Evolutionary conservation across 2,329 filamentous ascomycete species (phyloP).

Genomic region (Alternaria sp.): DNA sequence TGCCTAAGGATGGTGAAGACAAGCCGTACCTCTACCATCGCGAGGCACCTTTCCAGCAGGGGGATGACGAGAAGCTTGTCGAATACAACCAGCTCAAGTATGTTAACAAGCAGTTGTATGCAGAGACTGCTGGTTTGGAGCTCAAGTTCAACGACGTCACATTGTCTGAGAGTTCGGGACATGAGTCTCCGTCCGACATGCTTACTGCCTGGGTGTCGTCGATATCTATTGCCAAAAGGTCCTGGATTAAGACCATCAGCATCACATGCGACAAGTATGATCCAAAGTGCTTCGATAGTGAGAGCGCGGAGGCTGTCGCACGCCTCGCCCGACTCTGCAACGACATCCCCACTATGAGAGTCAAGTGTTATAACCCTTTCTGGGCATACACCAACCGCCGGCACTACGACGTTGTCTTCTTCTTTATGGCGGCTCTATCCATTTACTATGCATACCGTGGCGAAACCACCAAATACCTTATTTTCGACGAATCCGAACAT

Average conservation of each 20-base stretch:
- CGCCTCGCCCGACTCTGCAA: not conserved
- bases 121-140: not conserved
- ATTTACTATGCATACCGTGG: not conserved
- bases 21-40: not conserved
- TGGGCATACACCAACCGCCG: not conserved
- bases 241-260: not conserved
- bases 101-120: not conserved
- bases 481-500: not conserved
- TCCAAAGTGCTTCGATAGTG: not conserved
- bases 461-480: not conserved
- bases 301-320: not conserved
- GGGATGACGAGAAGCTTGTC: not conserved
- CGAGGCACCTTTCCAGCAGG: not conserved
- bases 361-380: not conserved
- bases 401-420: not conserved
- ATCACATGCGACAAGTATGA: not conserved
- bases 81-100: not conserved
- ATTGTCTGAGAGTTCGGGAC: not conserved
- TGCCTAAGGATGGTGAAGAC: not conserved
- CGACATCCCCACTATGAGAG: not conserved
- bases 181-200: not conserved
- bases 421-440: not conserved
- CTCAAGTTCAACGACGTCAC: not conserved
- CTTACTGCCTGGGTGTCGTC: not conserved
- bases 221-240: not conserved